Evolutionary conservation across 768 basidiomycete genomes (phyloP), one percentile per base, ranked within the genome.

Genomic region (Trametes elegans): DNA sequence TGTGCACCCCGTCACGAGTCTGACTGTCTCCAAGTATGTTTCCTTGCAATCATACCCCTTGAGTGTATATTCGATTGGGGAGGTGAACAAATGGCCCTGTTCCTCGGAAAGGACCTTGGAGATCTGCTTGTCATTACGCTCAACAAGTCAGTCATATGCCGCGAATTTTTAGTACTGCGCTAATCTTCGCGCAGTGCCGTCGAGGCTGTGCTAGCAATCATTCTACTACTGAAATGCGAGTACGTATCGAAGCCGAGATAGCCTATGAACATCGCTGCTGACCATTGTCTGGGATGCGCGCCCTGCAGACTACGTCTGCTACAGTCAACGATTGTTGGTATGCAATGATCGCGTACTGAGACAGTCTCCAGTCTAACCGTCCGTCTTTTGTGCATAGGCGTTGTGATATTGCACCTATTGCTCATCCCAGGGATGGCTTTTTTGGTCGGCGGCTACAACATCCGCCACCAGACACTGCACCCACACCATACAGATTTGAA

Each of bases 401-500:
- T 90, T 7, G 76, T 88, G 6, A 69, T 90, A n/a, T 74, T 90
- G 9, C 88, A 88, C 66, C 74, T 89, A 1, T 75, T 90, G 1
- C 76, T 90, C 13, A 74, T 90, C 39, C 87, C 88, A 0, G 88
- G 88, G 2, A 74, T 79, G 4, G 75, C 87, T 0, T 90, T 89
- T 65, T 73, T 89, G n/a, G 79, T 79, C 2, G 88, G 87, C 21
- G 88, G 88, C 40, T 82, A 81, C n/a, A 76, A 78, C 19, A 73
- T 89, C 24, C 71, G 80, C 63, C 78, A 86, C 44, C 88, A 90
- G 67, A 76, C 85, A 49, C 71, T 90, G 8, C 82, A 87, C 61
- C 84, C 84, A 2, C 82, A 84, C 61, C 63, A 79, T 9, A 80
- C 82, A 0, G 76, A 88, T 59, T 73, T 90, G 2, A 89, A 90